A percentile compares a stretch with the other conserved stretches of the same genome.
These are phyloP conservation scores for Pulveroboletus sp. DNA, from an alignment of 768 basidiomycete species.

Conservation along the genomic window DNA sequence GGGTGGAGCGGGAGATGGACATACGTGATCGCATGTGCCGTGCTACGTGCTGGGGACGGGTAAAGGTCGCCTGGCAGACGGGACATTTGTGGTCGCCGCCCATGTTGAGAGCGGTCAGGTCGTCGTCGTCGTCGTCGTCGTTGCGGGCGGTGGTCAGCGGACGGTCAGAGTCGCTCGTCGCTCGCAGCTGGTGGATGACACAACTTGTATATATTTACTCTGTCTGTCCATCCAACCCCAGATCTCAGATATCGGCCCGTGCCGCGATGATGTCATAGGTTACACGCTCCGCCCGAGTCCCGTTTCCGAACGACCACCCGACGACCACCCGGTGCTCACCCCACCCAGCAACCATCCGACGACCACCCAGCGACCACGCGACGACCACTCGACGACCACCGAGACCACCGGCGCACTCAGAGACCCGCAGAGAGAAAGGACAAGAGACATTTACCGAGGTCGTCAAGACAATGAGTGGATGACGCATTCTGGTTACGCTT, in stretches of 20 bases:
- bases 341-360: no score
- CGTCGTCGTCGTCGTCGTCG: constrained; percentile 9
- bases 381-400: no score
- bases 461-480: constrained; percentile 31
- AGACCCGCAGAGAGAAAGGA: neutral
- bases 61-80: constrained; percentile 83
- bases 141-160: constrained; percentile 9
- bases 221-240: constrained; percentile 26
- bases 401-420: neutral
- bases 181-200: constrained; percentile 31
- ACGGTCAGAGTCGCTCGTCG: constrained; percentile 12
- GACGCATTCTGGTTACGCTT: constrained; percentile 30
- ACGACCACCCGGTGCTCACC: no score
- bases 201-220: constrained; percentile 37
- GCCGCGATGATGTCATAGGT: constrained; percentile 30
- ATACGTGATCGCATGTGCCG: constrained; percentile 87
- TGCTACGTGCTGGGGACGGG: constrained; percentile 85
- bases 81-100: constrained; percentile 84
- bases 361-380: no score
- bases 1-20: constrained; percentile 34
- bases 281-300: no score
- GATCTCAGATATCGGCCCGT: constrained; percentile 32
- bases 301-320: neutral
- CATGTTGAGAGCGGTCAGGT: constrained; percentile 36
- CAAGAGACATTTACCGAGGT: constrained; percentile 12